Conservation (phyloP, 2,329 filamentous ascomycete genomes). For the Pyrenophora seminiperda region DNA sequence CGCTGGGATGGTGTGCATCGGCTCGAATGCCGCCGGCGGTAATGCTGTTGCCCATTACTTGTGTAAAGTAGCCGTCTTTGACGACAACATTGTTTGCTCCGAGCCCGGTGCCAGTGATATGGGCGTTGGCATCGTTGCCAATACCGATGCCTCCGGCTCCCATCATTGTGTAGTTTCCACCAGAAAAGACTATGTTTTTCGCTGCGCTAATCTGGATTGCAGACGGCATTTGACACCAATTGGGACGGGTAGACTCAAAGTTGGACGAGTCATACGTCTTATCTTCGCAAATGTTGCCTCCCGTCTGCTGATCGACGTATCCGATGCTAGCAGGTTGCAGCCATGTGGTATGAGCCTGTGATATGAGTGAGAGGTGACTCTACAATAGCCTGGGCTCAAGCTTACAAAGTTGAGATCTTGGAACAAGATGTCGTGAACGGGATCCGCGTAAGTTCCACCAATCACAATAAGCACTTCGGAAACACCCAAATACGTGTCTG, state of each 20-base stretch:
- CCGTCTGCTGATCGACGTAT: constrained; percentile 23
- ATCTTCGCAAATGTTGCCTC: constrained; percentile 21
- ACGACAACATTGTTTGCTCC: constrained; percentile 15
- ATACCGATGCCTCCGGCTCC: constrained; percentile 20
- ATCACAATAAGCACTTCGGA: constrained; percentile 17
- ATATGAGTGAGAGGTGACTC: constrained; percentile 1
- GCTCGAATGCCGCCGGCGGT: constrained; percentile 19
- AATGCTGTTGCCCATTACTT: constrained; percentile 26
- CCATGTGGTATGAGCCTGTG: constrained; percentile 21
- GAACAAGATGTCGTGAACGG: constrained; percentile 19
- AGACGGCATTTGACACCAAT: constrained; percentile 23
- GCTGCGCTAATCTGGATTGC: constrained; percentile 23
- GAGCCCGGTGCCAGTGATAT: constrained; percentile 9
- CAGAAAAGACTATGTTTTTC: constrained; percentile 17
- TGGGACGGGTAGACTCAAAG: constrained; percentile 20
- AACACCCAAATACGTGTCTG: constrained; percentile 15
- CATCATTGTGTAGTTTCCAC: constrained; percentile 20
- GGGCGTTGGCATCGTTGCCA: constrained; percentile 23
- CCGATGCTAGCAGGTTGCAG: constrained; percentile 13
- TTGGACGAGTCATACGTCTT: constrained; percentile 20
- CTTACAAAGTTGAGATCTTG: constrained; percentile 18
- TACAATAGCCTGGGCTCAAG: background rate
- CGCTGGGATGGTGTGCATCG: constrained; percentile 20
- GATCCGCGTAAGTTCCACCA: constrained; percentile 18
- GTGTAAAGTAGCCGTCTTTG: constrained; percentile 18